Conservation (phyloP, 768 basidiomycete genomes). For the Trametes elegans region DNA sequence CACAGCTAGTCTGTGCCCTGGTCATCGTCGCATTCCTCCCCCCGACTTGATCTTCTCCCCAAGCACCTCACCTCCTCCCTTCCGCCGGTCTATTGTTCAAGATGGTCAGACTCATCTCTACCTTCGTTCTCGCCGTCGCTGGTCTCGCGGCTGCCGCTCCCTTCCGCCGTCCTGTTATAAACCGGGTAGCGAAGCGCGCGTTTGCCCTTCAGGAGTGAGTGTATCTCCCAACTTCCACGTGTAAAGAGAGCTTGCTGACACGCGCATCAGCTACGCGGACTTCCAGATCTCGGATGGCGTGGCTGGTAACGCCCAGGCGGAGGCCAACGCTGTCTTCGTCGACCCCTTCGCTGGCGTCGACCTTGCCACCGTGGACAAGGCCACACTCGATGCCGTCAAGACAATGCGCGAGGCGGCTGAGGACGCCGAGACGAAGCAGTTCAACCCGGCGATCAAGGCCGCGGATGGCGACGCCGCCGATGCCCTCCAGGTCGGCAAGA, state of each 20-base stretch:
- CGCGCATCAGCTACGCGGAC: constrained; percentile 32
- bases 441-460: constrained; percentile 37
- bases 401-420: constrained; percentile 40
- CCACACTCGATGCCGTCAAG: constrained; percentile 26
- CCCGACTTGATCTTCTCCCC: neutral
- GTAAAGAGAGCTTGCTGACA: neutral
- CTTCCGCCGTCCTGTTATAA: neutral
- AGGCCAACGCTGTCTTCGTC: constrained; percentile 41
- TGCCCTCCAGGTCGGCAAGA: constrained; percentile 39
- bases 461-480: constrained; percentile 33
- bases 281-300: constrained; percentile 42
- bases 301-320: constrained; percentile 35
- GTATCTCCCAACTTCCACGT: too few species aligned
- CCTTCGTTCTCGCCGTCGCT: constrained; percentile 4
- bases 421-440: constrained; percentile 36
- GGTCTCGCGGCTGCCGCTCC: constrained; percentile 13
- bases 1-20: constrained; percentile 20
- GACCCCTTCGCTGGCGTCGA: constrained; percentile 34
- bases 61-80: neutral
- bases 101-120: constrained; percentile 15
- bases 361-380: constrained; percentile 32
- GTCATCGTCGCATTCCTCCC: constrained; percentile 1
- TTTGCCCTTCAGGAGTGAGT: constrained; percentile 12
- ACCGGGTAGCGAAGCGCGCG: constrained; percentile 7
- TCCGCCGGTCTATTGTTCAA: neutral